Evolutionary conservation across 805 yeast genomes (phyloP).

Genomic region (Monosporozyma servazzii): DNA sequence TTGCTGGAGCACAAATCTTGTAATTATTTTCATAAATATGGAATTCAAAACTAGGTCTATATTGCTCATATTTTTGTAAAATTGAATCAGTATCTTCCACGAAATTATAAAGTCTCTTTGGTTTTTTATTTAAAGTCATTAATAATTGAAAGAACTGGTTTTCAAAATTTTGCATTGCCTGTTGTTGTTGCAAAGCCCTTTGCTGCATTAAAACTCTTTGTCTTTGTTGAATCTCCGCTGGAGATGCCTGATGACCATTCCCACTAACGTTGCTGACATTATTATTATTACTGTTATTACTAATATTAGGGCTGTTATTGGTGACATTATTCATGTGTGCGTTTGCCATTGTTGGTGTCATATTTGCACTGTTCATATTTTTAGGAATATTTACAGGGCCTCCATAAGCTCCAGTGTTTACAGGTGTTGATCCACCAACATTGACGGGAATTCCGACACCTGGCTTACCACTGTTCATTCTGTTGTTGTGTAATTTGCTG

Average conservation of each 20-base stretch:
- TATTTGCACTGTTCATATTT: neutral
- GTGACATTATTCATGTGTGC: neutral
- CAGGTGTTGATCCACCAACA: neutral
- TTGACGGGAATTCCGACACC: constrained; percentile 4
- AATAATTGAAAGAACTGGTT: constrained; percentile 32
- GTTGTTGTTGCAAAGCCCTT: constrained; percentile 28
- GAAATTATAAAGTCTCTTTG: constrained; percentile 44
- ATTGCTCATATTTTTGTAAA: constrained; percentile 63
- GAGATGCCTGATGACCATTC: neutral
- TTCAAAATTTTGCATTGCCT: constrained; percentile 35
- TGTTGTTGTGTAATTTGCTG: neutral
- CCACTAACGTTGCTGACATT: neutral
- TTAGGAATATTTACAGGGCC: neutral
- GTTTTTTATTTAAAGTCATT: constrained; percentile 30
- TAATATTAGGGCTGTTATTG: neutral
- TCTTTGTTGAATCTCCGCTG: constrained; percentile 10
- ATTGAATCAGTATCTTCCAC: constrained; percentile 67
- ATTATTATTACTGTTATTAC: neutral
- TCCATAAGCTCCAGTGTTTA: neutral
- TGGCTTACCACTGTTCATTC: neutral
- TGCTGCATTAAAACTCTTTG: constrained; percentile 30
- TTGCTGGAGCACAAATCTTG: constrained; percentile 71
- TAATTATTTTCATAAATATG: constrained; percentile 89
- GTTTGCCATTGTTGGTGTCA: neutral
- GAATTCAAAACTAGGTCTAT: constrained; percentile 75